Base-by-base conservation (phyloP, 1,284 basidiomycete species). In the Ustilago curta region DNA sequence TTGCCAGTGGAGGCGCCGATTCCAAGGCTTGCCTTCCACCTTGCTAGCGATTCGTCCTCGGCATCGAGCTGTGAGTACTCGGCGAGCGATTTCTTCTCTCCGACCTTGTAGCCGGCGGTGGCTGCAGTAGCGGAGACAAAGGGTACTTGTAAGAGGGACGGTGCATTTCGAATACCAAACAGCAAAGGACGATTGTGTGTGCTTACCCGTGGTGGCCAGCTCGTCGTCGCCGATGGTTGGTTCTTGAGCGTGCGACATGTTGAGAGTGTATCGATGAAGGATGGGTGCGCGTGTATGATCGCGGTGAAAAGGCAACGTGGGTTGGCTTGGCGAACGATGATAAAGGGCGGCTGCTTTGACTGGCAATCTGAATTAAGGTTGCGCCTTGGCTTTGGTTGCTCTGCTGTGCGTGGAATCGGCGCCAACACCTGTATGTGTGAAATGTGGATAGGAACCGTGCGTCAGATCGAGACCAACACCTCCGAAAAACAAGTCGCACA, bases 1-100 rank as follows among this genome's bases (percentile, higher is more conserved):
- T 82, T 85, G 6, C 76, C 53, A 25, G 63, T 65, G 23, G 63
- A 59, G 23, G 91, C 88, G 50, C 88, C 89, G 75, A 95, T 90
- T 58, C 94, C 94, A 37, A 96, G 88, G 70, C 91, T 94, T 25
- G 92, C 93, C 85, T 95, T 95, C 93, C 93, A 95, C 71, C 93
- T 91, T 55, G 87, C 87, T 9, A 89, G 85, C 50, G 91, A 93
- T 85, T 94, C 93, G 84, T 95, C 93, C 67, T 92, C 88, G 12
- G 91, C 91, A 85, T 95, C 93, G 58, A 95, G 89, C 56, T 85
- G 84, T 18, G 87, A 86, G 59, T 88, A 87, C 80, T 89, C 88
- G 19, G 86, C 87, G 16, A 89, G 81, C 2, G 87, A 86, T 83
- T 87, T 88, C 59, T 84, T 84, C 64, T 84, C 80, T 29, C 85